Evolutionary conservation across 1,284 basidiomycete species (phyloP).

Genomic region (Rhizopogon parksii): DNA sequence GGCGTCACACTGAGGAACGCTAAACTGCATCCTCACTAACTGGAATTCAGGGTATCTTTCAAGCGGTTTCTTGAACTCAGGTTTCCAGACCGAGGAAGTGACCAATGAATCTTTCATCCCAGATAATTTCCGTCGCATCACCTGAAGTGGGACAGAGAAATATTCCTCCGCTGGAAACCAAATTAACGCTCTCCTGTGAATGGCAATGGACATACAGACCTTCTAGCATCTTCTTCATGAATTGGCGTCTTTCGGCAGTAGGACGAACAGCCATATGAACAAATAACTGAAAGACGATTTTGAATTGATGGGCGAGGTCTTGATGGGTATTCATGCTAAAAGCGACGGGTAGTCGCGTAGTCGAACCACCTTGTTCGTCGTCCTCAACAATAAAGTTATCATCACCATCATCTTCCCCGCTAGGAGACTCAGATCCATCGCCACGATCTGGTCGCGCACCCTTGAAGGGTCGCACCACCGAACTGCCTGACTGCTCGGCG

Average conservation of each 20-base stretch:
- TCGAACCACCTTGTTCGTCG: slow-evolving; percentile 44
- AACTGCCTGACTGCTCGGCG: slow-evolving; percentile 28
- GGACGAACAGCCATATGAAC: slow-evolving; percentile 69
- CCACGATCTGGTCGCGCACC: slow-evolving; percentile 22
- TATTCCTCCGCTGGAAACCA: slow-evolving; percentile 50
- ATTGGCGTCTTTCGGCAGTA: slow-evolving; percentile 41
- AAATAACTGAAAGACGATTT: slow-evolving; percentile 80
- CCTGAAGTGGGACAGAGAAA: slow-evolving; percentile 60
- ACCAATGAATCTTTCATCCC: slow-evolving; percentile 69
- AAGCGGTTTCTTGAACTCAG: slow-evolving; percentile 58
- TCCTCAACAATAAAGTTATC: slow-evolving; percentile 66
- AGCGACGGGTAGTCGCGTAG: slow-evolving; percentile 54
- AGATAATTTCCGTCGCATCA: slow-evolving; percentile 56
- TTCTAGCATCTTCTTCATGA: slow-evolving; percentile 47
- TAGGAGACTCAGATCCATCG: slow-evolving; percentile 15
- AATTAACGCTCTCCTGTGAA: slow-evolving; percentile 9
- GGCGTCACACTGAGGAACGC: slow-evolving; percentile 66
- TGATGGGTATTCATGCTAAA: slow-evolving; percentile 76
- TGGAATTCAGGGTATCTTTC: slow-evolving; percentile 61
- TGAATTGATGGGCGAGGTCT: slow-evolving; percentile 71
- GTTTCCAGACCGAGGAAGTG: slow-evolving; percentile 72
- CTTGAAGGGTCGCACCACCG: slow-evolving; percentile 21
- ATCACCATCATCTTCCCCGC: slow-evolving; percentile 29
- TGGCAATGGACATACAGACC: slow-evolving; percentile 33
- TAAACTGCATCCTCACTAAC: slow-evolving; percentile 45